These are phyloP conservation scores for Fusarium sterilihyphosum DNA, from an alignment of 2,329 filamentous ascomycete genomes.

Conservation along the genomic window DNA sequence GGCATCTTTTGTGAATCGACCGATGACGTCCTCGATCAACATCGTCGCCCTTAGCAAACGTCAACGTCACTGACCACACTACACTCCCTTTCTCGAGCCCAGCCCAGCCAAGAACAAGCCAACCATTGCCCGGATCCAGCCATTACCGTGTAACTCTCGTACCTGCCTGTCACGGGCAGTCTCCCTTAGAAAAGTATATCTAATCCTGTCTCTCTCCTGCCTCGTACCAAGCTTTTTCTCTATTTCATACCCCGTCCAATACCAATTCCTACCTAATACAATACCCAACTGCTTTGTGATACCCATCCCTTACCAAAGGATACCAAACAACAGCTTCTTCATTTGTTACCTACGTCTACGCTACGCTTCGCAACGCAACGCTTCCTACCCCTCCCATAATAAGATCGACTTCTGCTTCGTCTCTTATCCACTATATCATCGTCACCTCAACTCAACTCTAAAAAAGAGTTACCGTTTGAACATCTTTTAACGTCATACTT, in stretches of 20 bases:
- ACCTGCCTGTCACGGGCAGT: constrained; percentile 30
- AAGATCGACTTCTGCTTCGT: constrained; percentile 13
- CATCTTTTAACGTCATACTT: background rate
- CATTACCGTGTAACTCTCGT: constrained; percentile 26
- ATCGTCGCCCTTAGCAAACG: constrained; percentile 45
- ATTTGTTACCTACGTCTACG: constrained; percentile 16
- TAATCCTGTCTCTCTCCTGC: constrained; percentile 37
- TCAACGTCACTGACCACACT: constrained; percentile 49
- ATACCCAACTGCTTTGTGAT: constrained; percentile 43
- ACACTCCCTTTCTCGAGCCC: constrained; percentile 8
- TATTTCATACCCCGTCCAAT: constrained; percentile 28
- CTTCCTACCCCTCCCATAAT: constrained; percentile 3
- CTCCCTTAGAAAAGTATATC: constrained; percentile 37
- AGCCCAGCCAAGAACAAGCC: background rate
- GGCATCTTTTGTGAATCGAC: constrained; percentile 24
- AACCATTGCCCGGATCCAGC: constrained; percentile 32
- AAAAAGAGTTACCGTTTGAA: constrained; percentile 4
- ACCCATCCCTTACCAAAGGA: constrained; percentile 43
- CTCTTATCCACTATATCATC: constrained; percentile 3
- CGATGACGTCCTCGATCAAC: constrained; percentile 50
- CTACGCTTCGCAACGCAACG: background rate
- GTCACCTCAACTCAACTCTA: background rate
- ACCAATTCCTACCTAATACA: constrained; percentile 29
- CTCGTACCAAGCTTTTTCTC: background rate
- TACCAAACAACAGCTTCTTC: constrained; percentile 31